A percentile compares a stretch with the other conserved stretches of the same genome.
Evolutionary conservation across 805 yeast species (phyloP).

Genomic region (Kuraishia ogatae): DNA sequence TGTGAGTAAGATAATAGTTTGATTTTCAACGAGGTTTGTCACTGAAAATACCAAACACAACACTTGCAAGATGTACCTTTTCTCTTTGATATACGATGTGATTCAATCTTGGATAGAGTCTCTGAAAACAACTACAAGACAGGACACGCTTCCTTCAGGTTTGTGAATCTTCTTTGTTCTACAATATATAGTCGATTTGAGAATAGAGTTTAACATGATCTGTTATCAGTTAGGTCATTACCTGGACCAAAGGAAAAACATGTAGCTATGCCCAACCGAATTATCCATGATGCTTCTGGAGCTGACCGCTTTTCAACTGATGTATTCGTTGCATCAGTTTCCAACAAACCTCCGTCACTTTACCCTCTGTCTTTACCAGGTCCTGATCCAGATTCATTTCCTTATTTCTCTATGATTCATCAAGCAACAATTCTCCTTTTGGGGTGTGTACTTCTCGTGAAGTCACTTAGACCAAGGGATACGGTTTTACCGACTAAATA

Average conservation of each 20-base stretch:
- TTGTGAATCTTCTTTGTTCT: no score
- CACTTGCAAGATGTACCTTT: not conserved
- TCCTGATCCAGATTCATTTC: not conserved
- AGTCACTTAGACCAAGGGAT: not conserved
- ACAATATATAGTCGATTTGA: no score
- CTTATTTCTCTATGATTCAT: not conserved
- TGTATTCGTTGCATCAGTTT: not conserved
- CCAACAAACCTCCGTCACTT: not conserved
- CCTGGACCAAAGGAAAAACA: not conserved
- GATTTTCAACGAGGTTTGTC: no score
- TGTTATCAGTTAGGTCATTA: not conserved
- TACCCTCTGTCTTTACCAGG: not conserved
- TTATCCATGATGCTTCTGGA: not conserved
- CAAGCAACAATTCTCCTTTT: not conserved
- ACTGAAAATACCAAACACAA: not conserved
- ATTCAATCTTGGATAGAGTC: not conserved
- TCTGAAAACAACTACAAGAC: not conserved
- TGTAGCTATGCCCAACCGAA: not conserved
- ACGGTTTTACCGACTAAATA: no score
- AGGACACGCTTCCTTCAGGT: not conserved
- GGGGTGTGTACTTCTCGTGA: not conserved
- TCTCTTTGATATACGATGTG: not conserved
- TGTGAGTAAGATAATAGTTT: no score
- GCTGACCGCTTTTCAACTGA: not conserved
- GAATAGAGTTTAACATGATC: not conserved